Base-by-base conservation (phyloP, 192 early-diverging fungal species). In the Coemansia sp. region DNA sequence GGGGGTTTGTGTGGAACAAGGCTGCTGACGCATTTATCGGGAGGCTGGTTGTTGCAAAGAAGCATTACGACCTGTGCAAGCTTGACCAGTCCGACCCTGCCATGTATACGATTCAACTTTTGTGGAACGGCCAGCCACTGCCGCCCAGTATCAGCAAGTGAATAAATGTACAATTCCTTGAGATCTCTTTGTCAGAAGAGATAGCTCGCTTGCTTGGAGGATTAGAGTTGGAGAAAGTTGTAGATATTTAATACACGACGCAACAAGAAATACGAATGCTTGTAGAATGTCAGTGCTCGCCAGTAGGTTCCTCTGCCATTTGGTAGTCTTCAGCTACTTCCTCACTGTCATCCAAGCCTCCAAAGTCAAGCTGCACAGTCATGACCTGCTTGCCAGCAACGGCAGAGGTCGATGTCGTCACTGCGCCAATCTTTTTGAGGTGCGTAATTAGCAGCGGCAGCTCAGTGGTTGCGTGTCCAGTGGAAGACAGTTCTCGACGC, bases 1-100 rank as follows among this genome's bases (percentile, higher is more conserved):
- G 60, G 0, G 78, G 78, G 16, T 75, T 80, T 75, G 69, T 80
- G 22, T 80, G 78, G 78, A 80, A 80, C 60, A 55, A 55, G 35
- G 78, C 78, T 6, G 78, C 78, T 0, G 65, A 69, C 30, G 44
- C 65, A 24, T 80, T 80, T 63, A 68, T 80, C 32, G 78, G 78
- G 27, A 38, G 63, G 5, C 60, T 80, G 58, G 47, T 72, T 39
- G 73, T 80, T 7, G 62, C 73, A 13, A 80, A 80, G 18, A 71
- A 72, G 63, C 73, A 80, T 62, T 80, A 62, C 38, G 78, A 80
- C 38, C 52, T 75, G 59, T 62, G 62, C 11, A 34, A 67, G 20
- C 58, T 69, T 9, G 69, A 75, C 11, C 43, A 75, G 16, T 60
- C 32, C 12, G 69, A 72, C 40, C 78, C 78, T 12, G 66, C 78